Evolutionary conservation across 345 rosid species (phyloP), one percentile per base, ranked within the genome.

Genomic region (Hibiscus syriacus): DNA sequence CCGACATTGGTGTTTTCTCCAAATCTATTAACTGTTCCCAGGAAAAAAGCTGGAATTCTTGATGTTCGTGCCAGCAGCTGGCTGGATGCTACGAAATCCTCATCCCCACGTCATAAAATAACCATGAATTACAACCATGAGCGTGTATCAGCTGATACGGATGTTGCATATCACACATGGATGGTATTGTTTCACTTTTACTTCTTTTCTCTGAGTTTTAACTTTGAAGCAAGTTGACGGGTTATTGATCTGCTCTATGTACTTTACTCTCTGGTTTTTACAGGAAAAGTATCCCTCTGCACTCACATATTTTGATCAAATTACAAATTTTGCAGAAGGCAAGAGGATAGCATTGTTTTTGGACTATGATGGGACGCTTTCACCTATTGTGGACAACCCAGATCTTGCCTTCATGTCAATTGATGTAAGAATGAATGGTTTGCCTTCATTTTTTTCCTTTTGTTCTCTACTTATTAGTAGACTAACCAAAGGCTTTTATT

Each of bases 331-430:
- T 70, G 96, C 93, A 2, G 79, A 83, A 52, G 98, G 98, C 58
- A 94, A 91, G 81, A 85, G 81, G 63, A 85, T 94, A 74, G 98
- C 90, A 6, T 71, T 94, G 81, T 94, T 94, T 76, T 76, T 94
- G 72, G 98, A 94, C 68, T 94, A 91, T 65, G 99, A 91, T 54
- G 99, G 98, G 52, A 91, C 98, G 43, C 95, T 91, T 75, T 94
- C 99, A 1, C 99, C 98, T 20, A 91, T 94, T 25, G 99, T 91
- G 48, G 92, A 89, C 61, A 84, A 94, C 68, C 99, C 99, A 53
- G 98, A 94, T 64, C 74, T 55, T 27, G 98, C 98, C 6, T 78
- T 85, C 79, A 89, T 94, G 98, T 79, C 96, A 56, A 72, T 54
- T 55, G 76, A 75, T 68, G 98, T 91, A 52, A 22, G 56, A 52